Base-by-base conservation (phyloP, 305 asterid species). In the Withania somnifera region DNA sequence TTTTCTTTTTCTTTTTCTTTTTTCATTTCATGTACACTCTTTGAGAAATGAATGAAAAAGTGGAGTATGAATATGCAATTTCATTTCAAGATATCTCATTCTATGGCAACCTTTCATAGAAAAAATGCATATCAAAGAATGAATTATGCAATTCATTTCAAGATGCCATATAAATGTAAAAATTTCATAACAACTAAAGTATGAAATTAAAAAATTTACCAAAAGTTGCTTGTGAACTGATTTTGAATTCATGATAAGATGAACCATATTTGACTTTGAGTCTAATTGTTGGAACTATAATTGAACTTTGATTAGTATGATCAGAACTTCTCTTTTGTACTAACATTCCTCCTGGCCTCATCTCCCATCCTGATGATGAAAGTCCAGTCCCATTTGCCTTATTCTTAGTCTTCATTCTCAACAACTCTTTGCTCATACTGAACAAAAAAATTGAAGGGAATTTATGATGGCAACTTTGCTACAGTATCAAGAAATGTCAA, bases 261-360 rank as follows among this genome's bases (percentile, higher is more conserved):
- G 96, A 89, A 28, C 93, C 95, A 79, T 89, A 84, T 81, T 91
- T 95, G 14, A 95, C 97, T 82, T 81, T 86, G 79, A 93, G 89
- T 86, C 77, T 89, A 86, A 91, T 89, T 53, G 83, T 89, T 14
- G 95, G 92, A 76, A 84, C 89, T 54, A 47, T 68, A 81, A 32
- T 80, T 5, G 86, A 50, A 82, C 81, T 89, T 10, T 87, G 91
- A 58, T 88, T 87, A 4, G 86, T 86, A 86, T 11, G 19, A 32
- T 94, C 98, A n/a, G 92, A 88, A 76, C 30, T 95, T 52, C 99
- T 89, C 83, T 87, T 84, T 82, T 95, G 99, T 9, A 95, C 99
- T 83, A 95, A 61, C 99, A 95, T 95, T 69, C 99, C 98, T 4
- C 98, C 92, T 0, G 98, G 98, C 89, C 97, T 86, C 22, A 92